Conservation (phyloP, 345 rosid species). For the Gynandropsis gynandra region DNA sequence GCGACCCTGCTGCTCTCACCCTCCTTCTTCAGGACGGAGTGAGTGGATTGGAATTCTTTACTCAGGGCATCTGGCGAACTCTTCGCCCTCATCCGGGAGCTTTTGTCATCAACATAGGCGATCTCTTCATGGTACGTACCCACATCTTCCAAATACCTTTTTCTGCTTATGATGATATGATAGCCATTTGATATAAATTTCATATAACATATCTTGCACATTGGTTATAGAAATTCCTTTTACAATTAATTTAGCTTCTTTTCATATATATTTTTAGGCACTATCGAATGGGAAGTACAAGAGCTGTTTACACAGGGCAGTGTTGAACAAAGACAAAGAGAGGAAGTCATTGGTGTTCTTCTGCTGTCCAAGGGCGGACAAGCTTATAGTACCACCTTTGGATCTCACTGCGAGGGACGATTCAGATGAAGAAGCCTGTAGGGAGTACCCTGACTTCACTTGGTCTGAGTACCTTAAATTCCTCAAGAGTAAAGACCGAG, state of each 20-base stretch:
- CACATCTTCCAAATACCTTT: no score
- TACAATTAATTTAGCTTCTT: no score
- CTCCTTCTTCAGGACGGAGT: conserved; percentile 49
- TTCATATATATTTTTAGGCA: conserved; percentile 25
- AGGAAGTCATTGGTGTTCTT: conserved; percentile 42
- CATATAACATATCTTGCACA: no score
- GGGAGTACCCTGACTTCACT: conserved; percentile 40
- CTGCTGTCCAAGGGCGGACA: conserved; percentile 38
- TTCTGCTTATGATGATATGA: no score
- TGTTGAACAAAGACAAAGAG: conserved; percentile 32
- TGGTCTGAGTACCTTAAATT: conserved; percentile 33
- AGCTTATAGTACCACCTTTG: conserved; percentile 32
- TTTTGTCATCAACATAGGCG: conserved; percentile 52
- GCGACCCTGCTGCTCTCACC: conserved; percentile 31
- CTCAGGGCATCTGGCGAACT: conserved; percentile 29
- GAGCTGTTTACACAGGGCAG: conserved; percentile 44
- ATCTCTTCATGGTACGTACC: conserved; percentile 43
- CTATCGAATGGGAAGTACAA: conserved; percentile 39
- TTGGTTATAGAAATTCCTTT: no score
- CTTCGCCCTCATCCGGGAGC: conserved; percentile 38
- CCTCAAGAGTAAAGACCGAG: conserved; percentile 32
- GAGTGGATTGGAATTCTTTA: conserved; percentile 42
- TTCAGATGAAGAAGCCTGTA: background rate
- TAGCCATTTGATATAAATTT: no score
- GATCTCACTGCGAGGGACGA: conserved; percentile 23